A percentile compares a stretch with the other conserved stretches of the same genome.
Conservation (phyloP, 140 eudicot genomes). For the Anethum foeniculum region DNA sequence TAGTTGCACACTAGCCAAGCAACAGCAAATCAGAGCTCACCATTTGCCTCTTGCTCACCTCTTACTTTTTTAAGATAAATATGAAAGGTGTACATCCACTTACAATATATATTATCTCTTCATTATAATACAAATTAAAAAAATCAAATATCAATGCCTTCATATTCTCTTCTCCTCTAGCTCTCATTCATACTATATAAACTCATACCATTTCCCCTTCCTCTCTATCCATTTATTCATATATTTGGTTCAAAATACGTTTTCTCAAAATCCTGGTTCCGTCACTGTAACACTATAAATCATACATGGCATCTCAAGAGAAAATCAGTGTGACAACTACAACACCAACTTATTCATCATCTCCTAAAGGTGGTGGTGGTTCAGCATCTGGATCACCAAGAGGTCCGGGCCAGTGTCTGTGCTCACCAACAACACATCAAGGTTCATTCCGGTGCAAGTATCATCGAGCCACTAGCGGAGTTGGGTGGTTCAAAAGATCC, state of each 20-base stretch:
- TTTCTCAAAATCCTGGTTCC: no score
- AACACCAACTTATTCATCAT: neutral
- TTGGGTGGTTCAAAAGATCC: constrained; percentile 50
- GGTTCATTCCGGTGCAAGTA: constrained; percentile 77
- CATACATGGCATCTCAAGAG: constrained; percentile 1
- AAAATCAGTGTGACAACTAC: neutral
- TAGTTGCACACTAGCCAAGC: neutral
- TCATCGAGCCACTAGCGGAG: constrained; percentile 38
- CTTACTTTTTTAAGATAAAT: neutral
- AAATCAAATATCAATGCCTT: no score
- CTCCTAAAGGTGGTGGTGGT: constrained; percentile 10
- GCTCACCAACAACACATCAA: constrained; percentile 77
- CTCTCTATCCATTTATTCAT: neutral
- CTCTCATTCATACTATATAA: neutral
- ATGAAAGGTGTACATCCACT: neutral
- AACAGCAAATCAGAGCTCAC: neutral
- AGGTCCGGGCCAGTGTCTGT: constrained; percentile 50
- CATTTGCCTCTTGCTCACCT: neutral
- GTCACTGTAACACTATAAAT: neutral
- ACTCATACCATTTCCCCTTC: neutral
- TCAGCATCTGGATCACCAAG: constrained; percentile 17
- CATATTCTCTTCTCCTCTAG: neutral
- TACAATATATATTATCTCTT: neutral
- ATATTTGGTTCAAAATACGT: neutral
- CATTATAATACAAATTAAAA: neutral